These are phyloP conservation scores for Carallia pectinifolia DNA, from an alignment of 345 rosid genomes.

Conservation along the genomic window DNA sequence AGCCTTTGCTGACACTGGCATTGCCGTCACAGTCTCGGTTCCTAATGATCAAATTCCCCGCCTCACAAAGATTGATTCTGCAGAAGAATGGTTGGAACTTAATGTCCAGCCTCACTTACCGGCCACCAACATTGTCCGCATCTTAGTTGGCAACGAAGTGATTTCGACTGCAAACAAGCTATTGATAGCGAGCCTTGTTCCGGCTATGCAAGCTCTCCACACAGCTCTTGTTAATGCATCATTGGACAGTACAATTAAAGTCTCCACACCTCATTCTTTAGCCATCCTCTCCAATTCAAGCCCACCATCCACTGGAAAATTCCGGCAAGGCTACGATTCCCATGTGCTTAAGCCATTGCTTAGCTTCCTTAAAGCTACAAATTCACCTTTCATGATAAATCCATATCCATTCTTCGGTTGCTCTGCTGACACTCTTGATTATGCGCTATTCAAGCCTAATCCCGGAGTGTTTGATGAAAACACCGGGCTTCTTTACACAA, in stretches of 20 bases:
- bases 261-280: constrained; percentile 80
- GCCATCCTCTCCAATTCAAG: constrained; percentile 64
- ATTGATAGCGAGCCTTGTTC: constrained; percentile 47
- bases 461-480: constrained; percentile 51
- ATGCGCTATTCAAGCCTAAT: constrained; percentile 69
- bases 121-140: constrained; percentile 62
- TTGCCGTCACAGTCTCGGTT: constrained; percentile 58
- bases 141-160: constrained; percentile 86
- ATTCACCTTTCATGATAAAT: constrained; percentile 74
- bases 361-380: constrained; percentile 59
- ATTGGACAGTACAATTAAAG: constrained; percentile 57
- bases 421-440: constrained; percentile 59
- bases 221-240: constrained; percentile 56
- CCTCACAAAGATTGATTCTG: constrained; percentile 47
- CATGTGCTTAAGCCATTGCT: constrained; percentile 71
- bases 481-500: constrained; percentile 53
- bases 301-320: constrained; percentile 72
- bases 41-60: constrained; percentile 70
- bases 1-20: constrained; percentile 67
- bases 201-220: constrained; percentile 75
- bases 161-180: constrained; percentile 49
- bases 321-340: constrained; percentile 57
- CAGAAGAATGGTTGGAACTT: constrained; percentile 60
- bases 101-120: constrained; percentile 58
- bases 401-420: constrained; percentile 86